Conservation (phyloP, 305 asterid species). For the Coffea humblotiana region DNA sequence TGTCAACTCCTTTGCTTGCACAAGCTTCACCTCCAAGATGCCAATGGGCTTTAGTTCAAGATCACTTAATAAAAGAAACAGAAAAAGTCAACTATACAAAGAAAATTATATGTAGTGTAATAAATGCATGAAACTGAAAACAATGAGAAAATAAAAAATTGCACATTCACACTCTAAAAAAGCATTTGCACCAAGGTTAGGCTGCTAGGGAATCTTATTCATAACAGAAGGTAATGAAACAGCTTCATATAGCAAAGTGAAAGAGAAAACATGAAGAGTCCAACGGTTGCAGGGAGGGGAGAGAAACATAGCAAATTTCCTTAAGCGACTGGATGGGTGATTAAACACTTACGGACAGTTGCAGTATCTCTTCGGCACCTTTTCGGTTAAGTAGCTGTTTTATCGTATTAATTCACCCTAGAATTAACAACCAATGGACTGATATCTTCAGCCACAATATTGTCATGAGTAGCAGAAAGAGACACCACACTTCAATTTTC, state of each 20-base stretch:
- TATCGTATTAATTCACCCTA: neutral
- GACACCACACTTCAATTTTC: neutral
- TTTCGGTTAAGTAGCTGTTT: neutral
- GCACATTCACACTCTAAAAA: neutral
- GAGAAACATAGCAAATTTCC: neutral
- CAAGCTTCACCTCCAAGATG: conserved; percentile 86
- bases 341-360: neutral
- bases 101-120: neutral
- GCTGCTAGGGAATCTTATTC: neutral
- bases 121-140: neutral
- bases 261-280: neutral
- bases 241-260: neutral
- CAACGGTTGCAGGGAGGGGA: neutral
- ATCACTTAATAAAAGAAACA: conserved; percentile 43
- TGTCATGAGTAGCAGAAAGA: neutral
- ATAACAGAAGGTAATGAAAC: neutral
- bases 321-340: neutral
- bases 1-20: conserved; percentile 90
- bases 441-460: neutral
- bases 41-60: conserved; percentile 96
- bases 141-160: neutral
- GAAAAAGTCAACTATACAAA: neutral
- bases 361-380: neutral
- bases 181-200: neutral
- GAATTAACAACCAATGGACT: neutral